Base-by-base conservation (phyloP, 345 rosid species). In the Carallia pectinifolia region DNA sequence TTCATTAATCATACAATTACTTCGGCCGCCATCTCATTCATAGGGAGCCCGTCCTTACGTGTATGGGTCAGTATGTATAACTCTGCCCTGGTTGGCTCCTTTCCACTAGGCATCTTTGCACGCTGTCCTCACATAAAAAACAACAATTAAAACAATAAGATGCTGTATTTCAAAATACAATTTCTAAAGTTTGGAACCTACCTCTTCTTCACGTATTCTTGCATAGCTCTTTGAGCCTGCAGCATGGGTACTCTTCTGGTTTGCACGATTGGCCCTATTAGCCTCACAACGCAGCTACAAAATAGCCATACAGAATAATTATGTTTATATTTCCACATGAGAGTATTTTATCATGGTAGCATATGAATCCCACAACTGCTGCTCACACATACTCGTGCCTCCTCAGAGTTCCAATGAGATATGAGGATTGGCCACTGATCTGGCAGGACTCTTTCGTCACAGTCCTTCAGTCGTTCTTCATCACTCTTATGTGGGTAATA, bases 221-320 rank as follows among this genome's bases (percentile, higher is more conserved):
- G 84, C 84, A 62, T 58, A 81, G 55, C 84, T 81, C 74, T 81
- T 81, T 34, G 70, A 62, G 55, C 84, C 84, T 19, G 81, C 40
- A 34, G 80, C 53, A 55, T 74, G 84, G 9, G 8, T 16, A 62
- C 34, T 71, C 47, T 10, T 77, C 54, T 18, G 70, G 52, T 74
- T 77, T 44, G 33, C 40, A 52, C 81, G 77, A 37, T 72, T 81
- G 62, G 81, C 84, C 77, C 47, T 77, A 62, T 81, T 77, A 62
- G n/a, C 72, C 8, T 68, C 77, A 69, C 73, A 40, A 18, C 67
- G 79, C 62, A 71, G 38, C 84, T 81, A 40, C 65, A 81, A 67
- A 59, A 34, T 30, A 37, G 39, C 39, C 58, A 76, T 10, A 53
- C 1, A 23, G 15, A 65, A 67, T 38, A 2, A 53, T 19, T 19